These are phyloP conservation scores for Clarireedia paspali DNA, from an alignment of 2,329 filamentous ascomycete genomes.

Conservation along the genomic window DNA sequence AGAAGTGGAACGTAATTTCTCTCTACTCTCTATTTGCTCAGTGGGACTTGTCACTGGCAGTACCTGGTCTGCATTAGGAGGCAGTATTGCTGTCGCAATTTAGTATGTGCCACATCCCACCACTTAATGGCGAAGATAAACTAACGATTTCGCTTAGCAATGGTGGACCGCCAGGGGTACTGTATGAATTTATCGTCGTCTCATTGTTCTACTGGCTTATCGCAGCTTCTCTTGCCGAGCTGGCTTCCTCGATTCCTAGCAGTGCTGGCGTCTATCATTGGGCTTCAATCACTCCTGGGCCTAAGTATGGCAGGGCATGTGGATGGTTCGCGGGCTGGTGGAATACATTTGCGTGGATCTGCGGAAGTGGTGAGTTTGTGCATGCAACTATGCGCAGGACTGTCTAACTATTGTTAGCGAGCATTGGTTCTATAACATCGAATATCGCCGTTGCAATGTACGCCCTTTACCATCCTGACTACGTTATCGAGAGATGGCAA, in stretches of 20 bases:
- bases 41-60: conserved; percentile 39
- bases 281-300: conserved; percentile 41
- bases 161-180: conserved; percentile 52
- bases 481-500: conserved; percentile 40
- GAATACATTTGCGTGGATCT: conserved; percentile 41
- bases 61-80: conserved; percentile 39
- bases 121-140: not conserved
- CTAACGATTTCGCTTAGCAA: conserved; percentile 42
- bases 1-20: conserved; percentile 43
- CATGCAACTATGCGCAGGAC: not conserved
- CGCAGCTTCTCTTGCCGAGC: conserved; percentile 38
- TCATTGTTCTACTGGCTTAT: conserved; percentile 44
- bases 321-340: conserved; percentile 45
- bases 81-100: conserved; percentile 34
- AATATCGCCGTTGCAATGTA: conserved; percentile 42
- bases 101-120: conserved; percentile 10
- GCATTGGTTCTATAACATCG: conserved; percentile 31
- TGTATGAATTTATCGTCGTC: conserved; percentile 52
- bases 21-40: conserved; percentile 37
- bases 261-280: conserved; percentile 41
- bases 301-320: conserved; percentile 36
- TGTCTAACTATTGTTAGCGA: conserved; percentile 13
- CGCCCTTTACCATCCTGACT: conserved; percentile 39
- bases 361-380: conserved; percentile 15
- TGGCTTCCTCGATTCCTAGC: conserved; percentile 24